Conservation (phyloP, 169 alveolate species). For the Theileria orientalis region DNA sequence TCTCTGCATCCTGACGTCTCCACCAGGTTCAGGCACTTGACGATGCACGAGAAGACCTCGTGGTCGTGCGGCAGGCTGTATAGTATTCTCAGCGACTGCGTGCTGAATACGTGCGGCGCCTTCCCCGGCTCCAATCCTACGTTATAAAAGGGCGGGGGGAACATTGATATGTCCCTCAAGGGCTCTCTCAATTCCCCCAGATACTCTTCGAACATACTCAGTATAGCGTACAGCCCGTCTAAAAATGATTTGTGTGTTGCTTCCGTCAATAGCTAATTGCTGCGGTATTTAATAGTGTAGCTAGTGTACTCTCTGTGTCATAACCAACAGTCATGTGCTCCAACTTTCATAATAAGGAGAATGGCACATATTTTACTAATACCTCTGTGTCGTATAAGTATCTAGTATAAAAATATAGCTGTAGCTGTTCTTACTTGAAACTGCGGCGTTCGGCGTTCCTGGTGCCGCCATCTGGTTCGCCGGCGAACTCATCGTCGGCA, state of each 20-base stretch:
- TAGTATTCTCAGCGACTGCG: slow-evolving; percentile 56
- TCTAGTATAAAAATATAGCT: not conserved
- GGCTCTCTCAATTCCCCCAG: slow-evolving; percentile 73
- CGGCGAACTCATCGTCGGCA: not conserved
- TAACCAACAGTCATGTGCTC: no score
- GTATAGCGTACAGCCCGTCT: slow-evolving; percentile 20
- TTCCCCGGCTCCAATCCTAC: slow-evolving; percentile 36
- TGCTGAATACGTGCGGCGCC: slow-evolving; percentile 51
- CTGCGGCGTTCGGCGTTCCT: not conserved
- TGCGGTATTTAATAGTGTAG: not conserved
- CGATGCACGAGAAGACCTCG: slow-evolving; percentile 54
- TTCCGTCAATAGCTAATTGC: not conserved
- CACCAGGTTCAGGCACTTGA: slow-evolving; percentile 49
- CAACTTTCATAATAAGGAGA: no score
- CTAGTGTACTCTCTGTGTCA: no score
- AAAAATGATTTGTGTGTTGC: slow-evolving; percentile 1
- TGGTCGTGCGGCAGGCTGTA: slow-evolving; percentile 64
- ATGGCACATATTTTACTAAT: no score
- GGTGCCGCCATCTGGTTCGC: not conserved
- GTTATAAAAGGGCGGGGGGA: slow-evolving; percentile 68
- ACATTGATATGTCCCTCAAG: slow-evolving; percentile 70
- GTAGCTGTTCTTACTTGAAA: not conserved
- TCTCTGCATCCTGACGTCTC: slow-evolving; percentile 52
- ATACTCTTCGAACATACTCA: slow-evolving; percentile 68
- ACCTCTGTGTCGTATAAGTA: no score